Conservation (phyloP, 2,329 filamentous ascomycete species). For the Camptophora hylomeconis region DNA sequence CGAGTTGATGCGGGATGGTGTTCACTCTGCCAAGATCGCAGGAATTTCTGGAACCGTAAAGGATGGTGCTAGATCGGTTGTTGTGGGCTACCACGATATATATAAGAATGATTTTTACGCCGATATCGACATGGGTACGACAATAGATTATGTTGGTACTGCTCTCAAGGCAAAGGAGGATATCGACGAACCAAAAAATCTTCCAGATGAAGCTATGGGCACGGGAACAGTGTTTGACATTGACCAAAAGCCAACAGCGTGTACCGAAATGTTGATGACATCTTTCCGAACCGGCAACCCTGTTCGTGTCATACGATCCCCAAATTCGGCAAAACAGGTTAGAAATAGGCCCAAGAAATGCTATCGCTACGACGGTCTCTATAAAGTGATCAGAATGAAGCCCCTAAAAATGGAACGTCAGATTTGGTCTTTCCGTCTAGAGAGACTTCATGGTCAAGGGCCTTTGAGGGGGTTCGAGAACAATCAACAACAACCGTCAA, state of each 20-base stretch:
- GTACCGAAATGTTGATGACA: slow-evolving; percentile 32
- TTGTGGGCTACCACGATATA: slow-evolving; percentile 29
- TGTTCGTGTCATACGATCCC: slow-evolving; percentile 40
- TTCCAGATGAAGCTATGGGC: slow-evolving; percentile 11
- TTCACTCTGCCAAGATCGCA: slow-evolving; percentile 17
- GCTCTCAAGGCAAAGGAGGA: slow-evolving; percentile 18
- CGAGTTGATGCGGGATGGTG: slow-evolving; percentile 18
- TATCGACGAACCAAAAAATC: slow-evolving; percentile 10
- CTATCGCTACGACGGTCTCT: slow-evolving; percentile 47
- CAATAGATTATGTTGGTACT: slow-evolving; percentile 41
- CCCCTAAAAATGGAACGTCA: slow-evolving; percentile 28
- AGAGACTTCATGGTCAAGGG: slow-evolving; percentile 21
- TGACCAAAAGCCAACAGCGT: slow-evolving; percentile 8
- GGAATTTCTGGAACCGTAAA: slow-evolving; percentile 35
- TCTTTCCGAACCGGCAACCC: slow-evolving; percentile 24
- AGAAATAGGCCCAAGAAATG: slow-evolving; percentile 34
- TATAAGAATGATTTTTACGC: slow-evolving; percentile 28
- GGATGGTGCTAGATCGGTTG: slow-evolving; percentile 41
- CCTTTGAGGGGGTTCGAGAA: slow-evolving; percentile 6
- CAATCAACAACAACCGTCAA: neutral
- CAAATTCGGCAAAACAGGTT: slow-evolving; percentile 21
- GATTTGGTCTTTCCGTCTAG: slow-evolving; percentile 36
- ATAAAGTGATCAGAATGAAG: slow-evolving; percentile 30
- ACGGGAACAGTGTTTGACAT: slow-evolving; percentile 17
- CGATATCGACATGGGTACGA: slow-evolving; percentile 38